These are phyloP conservation scores for Leptomonas seymouri DNA, from an alignment of 208 protist species.

Conservation along the genomic window DNA sequence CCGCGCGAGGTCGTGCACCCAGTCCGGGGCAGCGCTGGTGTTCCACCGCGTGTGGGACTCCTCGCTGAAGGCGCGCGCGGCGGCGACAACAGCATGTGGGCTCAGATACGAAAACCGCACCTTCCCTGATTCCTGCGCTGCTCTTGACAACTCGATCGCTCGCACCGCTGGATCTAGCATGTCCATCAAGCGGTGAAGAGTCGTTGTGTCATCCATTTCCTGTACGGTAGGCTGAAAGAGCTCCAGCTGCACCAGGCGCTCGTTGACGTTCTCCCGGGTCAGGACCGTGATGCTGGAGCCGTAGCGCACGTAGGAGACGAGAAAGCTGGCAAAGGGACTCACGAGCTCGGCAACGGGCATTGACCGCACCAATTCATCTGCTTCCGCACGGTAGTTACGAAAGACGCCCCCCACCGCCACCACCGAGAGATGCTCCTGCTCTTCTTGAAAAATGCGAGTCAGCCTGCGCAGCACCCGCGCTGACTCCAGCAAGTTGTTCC, in stretches of 20 bases:
- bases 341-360: slow-evolving; percentile 65
- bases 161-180: slow-evolving; percentile 73
- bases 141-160: slow-evolving; percentile 41
- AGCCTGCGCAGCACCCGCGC: slow-evolving; percentile 71
- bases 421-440: slow-evolving; percentile 64
- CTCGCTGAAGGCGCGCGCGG: slow-evolving; percentile 61
- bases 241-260: slow-evolving; percentile 59
- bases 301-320: slow-evolving; percentile 80
- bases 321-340: slow-evolving; percentile 73
- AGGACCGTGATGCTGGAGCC: slow-evolving; percentile 61
- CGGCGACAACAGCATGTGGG: slow-evolving; percentile 36
- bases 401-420: slow-evolving; percentile 77
- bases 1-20: slow-evolving; percentile 83
- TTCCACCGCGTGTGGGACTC: slow-evolving; percentile 43
- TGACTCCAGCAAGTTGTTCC: slow-evolving; percentile 63
- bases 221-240: slow-evolving; percentile 67
- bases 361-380: slow-evolving; percentile 64
- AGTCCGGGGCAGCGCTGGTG: slow-evolving; percentile 55
- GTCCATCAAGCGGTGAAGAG: slow-evolving; percentile 66
- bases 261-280: slow-evolving; percentile 69
- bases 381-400: slow-evolving; percentile 73
- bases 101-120: background rate
- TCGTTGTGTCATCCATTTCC: slow-evolving; percentile 46
- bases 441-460: slow-evolving; percentile 78
- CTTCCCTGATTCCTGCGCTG: background rate